Evolutionary conservation across 202 grass and related monocot species (phyloP), one percentile per base, ranked within the genome.

Genomic region (Digitaria exilis): DNA sequence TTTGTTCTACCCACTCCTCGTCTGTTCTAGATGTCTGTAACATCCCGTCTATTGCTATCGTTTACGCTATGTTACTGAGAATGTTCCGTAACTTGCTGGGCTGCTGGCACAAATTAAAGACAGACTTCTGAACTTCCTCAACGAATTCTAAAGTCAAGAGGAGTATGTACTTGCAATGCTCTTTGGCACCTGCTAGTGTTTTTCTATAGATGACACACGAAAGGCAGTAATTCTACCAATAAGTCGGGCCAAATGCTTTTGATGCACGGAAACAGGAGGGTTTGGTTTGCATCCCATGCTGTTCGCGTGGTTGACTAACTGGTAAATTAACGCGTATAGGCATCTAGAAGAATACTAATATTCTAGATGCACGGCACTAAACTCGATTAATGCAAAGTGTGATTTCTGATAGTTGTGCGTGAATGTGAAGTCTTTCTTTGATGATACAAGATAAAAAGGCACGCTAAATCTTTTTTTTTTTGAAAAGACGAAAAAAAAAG

Each of bases 361-460:
- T 2, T 57, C 54, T 12, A 56, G 54, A 26, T 55, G 35, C 35
- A 37, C 6, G 16, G 19, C 22, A 49, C 3, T 18, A 28, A 43
- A 37, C 10, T 0, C 7, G 30, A 63, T 14, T 48, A 85, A 41
- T 22, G 5, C 16, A 46, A 46, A 74, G 18, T 19, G 41, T 44
- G 65, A 58, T 37, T 73, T 68, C 43, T 4, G 8, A 60, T 35
- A 2, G 18, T 13, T 24, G 13, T 18, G 8, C 37, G 60, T 62
- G 76, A 10, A 52, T 68, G 73, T 68, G 66, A 66, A 50, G 65
- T 83, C 88, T 83, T 34, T 41, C 14, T 62, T 73, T 30, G 19
- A 69, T 73, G 79, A 78, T 44, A 68, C 19, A 73, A 58, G 30
- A 16, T 26, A 21, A 28, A n/a, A 61, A 56, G 30, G 25, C 5